phyloP scores from a whole-genome alignment of 306 rosid species.

The Trifolium fragiferum region DNA sequence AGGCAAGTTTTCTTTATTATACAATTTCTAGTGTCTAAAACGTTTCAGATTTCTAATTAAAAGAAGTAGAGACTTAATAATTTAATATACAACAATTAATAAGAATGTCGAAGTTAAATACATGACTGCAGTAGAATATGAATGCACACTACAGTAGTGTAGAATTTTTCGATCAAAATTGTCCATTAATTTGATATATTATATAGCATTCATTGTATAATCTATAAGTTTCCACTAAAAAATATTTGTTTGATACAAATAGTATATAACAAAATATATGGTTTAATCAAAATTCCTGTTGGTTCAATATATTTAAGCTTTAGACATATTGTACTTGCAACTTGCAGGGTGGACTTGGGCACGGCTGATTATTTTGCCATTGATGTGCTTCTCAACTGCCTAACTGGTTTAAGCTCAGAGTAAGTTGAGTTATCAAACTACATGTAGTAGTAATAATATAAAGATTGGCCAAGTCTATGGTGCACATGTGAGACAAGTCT shows the following conservation, averaged over 20 bases:
- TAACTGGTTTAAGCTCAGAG: conserved; percentile 87
- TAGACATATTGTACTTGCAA: conserved; percentile 42
- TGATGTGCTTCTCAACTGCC: conserved; percentile 88
- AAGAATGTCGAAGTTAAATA: not conserved
- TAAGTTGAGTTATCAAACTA: conserved; percentile 51
- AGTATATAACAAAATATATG: conserved; percentile 12
- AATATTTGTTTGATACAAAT: not conserved
- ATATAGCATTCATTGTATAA: not conserved
- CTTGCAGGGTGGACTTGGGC: conserved; percentile 90
- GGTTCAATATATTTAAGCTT: conserved; percentile 20
- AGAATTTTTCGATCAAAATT: not conserved
- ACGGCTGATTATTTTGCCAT: conserved; percentile 81
- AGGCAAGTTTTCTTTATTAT: conserved; percentile 3
- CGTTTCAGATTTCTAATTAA: not conserved
- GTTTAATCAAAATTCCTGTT: conserved; percentile 4
- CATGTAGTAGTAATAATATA: not conserved
- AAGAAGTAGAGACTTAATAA: not conserved
- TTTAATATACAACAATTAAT: not conserved
- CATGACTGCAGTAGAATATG: conserved; percentile 26
- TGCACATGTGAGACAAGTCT: no score
- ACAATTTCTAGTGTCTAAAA: not conserved
- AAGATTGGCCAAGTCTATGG: no score
- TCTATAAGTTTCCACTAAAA: not conserved
- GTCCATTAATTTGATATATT: not conserved
- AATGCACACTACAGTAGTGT: not conserved